These are phyloP conservation scores for Letharia lupina DNA, from an alignment of 495 filamentous ascomycete species.

Conservation along the genomic window DNA sequence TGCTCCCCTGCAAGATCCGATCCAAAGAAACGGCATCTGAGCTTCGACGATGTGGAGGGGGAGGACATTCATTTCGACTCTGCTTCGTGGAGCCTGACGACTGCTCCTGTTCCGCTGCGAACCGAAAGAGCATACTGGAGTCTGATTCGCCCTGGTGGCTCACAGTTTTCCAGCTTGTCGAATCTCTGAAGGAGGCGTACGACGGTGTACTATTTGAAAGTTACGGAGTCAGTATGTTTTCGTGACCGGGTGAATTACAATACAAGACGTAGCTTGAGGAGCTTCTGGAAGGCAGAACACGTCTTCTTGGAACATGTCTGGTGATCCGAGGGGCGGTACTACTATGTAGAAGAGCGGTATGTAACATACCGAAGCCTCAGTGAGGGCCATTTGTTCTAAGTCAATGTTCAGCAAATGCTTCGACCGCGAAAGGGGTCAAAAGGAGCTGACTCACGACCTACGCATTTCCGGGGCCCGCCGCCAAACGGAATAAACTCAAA, in stretches of 20 bases:
- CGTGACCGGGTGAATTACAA: not conserved
- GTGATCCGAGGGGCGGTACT: not conserved
- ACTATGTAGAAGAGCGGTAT: not conserved
- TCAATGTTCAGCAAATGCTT: not conserved
- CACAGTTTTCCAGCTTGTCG: constrained; percentile 30
- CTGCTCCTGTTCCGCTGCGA: constrained; percentile 9
- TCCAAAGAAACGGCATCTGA: not conserved
- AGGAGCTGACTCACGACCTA: constrained; percentile 13
- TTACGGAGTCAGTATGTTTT: not conserved
- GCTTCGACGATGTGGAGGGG: not conserved
- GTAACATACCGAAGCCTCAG: constrained; percentile 27
- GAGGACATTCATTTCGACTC: not conserved
- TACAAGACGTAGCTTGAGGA: not conserved
- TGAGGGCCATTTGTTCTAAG: constrained; percentile 34
- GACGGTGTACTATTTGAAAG: constrained; percentile 28
- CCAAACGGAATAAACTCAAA: constrained; percentile 52
- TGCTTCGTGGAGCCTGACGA: constrained; percentile 10
- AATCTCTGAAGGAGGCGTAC: constrained; percentile 40
- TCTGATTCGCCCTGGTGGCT: constrained; percentile 6
- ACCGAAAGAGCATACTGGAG: constrained; percentile 5
- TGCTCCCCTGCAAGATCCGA: not conserved
- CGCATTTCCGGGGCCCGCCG: constrained; percentile 33
- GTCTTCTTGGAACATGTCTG: not conserved
- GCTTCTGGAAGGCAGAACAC: not conserved
- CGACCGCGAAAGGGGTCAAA: not conserved